Evolutionary conservation across 495 filamentous ascomycete genomes (phyloP).

Genomic region (Hyaloscypha hepaticicola): DNA sequence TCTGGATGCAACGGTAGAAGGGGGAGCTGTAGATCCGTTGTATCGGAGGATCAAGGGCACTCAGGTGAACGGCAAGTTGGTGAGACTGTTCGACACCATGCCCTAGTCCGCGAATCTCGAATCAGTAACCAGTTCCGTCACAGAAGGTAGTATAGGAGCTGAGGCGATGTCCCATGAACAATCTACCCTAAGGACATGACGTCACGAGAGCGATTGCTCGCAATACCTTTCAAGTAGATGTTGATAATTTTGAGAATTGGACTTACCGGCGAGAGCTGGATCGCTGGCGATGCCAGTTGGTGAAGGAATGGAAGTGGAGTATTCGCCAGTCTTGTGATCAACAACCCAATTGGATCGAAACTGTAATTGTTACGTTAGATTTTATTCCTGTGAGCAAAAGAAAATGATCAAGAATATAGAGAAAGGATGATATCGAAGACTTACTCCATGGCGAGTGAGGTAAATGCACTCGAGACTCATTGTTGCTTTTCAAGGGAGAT

Average conservation of each 20-base stretch:
- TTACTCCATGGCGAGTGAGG: conserved; percentile 81
- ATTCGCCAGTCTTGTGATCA: conserved; percentile 72
- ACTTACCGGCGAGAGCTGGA: conserved; percentile 64
- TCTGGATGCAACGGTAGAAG: conserved; percentile 92
- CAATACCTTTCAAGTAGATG: too few relatives aligned
- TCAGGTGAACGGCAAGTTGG: conserved; percentile 68
- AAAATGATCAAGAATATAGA: background rate
- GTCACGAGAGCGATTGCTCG: too few relatives aligned
- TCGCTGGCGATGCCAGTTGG: conserved; percentile 86
- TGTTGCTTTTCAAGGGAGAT: conserved; percentile 17
- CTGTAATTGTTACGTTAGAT: conserved; percentile 41
- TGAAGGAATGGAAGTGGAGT: conserved; percentile 63
- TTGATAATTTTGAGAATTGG: too few relatives aligned
- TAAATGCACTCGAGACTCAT: conserved; percentile 73
- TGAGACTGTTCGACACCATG: conserved; percentile 83
- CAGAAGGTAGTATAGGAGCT: too few relatives aligned
- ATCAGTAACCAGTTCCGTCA: too few relatives aligned
- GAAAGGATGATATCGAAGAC: conserved; percentile 27
- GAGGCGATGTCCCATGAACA: too few relatives aligned
- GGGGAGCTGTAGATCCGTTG: conserved; percentile 80
- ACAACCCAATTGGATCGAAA: conserved; percentile 77
- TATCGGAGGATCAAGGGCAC: conserved; percentile 59
- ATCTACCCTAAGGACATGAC: too few relatives aligned
- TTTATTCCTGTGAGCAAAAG: background rate
- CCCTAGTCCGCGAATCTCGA: conserved; percentile 35